phyloP scores from a whole-genome alignment of 2,329 filamentous ascomycete species.

The Bertia moriformis region DNA sequence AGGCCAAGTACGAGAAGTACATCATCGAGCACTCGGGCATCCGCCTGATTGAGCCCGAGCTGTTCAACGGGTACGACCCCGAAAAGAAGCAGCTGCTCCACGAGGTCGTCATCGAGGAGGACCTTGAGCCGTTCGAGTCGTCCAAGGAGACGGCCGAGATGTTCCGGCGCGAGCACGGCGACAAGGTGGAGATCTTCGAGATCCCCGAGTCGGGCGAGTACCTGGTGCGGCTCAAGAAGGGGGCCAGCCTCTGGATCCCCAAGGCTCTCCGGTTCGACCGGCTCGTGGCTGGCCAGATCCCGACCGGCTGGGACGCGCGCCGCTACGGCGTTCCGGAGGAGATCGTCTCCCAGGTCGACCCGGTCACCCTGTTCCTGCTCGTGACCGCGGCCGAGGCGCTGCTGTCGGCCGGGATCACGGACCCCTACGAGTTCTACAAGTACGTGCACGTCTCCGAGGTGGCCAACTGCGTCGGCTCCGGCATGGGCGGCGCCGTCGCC shows the following conservation, averaged over 20 bases:
- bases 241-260: slow-evolving; percentile 83
- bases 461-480: slow-evolving; percentile 94
- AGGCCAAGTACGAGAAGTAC: slow-evolving; percentile 90
- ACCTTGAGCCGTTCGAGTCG: slow-evolving; percentile 90
- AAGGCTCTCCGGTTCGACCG: slow-evolving; percentile 96
- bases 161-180: slow-evolving; percentile 91
- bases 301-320: slow-evolving; percentile 93
- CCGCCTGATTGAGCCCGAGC: slow-evolving; percentile 89
- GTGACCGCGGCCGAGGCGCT: slow-evolving; percentile 87
- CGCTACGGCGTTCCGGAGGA: slow-evolving; percentile 93
- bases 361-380: slow-evolving; percentile 86
- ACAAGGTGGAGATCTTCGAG: slow-evolving; percentile 95
- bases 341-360: slow-evolving; percentile 94
- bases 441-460: slow-evolving; percentile 97
- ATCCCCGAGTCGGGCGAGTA: slow-evolving; percentile 87
- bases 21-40: slow-evolving; percentile 96
- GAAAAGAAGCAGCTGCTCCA: slow-evolving; percentile 98
- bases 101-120: slow-evolving; percentile 92
- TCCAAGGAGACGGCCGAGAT: slow-evolving; percentile 95
- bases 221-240: slow-evolving; percentile 88
- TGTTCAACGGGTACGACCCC: slow-evolving; percentile 93
- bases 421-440: slow-evolving; percentile 99
- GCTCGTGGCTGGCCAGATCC: slow-evolving; percentile 90
- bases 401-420: slow-evolving; percentile 84
- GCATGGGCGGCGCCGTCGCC: slow-evolving; percentile 88